Base-by-base conservation (phyloP, 768 basidiomycete species). In the Grammothele lineata region DNA sequence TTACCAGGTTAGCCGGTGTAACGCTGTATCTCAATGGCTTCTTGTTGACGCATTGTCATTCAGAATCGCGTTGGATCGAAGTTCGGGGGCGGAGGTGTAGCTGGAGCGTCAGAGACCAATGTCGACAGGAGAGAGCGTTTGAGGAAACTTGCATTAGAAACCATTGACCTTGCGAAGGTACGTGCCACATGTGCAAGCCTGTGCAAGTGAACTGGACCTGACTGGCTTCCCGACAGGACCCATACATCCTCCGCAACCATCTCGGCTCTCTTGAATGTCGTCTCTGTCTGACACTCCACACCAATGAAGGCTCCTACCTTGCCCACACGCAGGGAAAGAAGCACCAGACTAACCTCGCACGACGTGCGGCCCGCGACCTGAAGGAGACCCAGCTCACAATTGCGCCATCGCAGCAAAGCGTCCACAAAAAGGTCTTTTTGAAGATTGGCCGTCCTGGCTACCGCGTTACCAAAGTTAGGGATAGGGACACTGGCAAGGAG, bases 241-340 rank as follows among this genome's bases (percentile, higher is more conserved):
- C 95, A 7, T 98, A 97, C 66, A 97, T 99, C 63, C 81, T 99
- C 30, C 91, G 95, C 68, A 99, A 97, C 66, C 96, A 99, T 67
- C 79, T 99, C 48, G 96, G 96, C 34, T 97, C 94, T 8, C 81
- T 98, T 34, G 95, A 98, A 80, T 99, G 96, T 72, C 90, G 94
- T 59, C 79, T 99, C 23, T 98, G 96, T 66, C 71, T 99, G 38
- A 99, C 96, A 0, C 78, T 99, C 10, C 96, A 99, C 70, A 97
- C 95, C n/a, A 98, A 98, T 60, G 96, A 99, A 69, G 96, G 96
- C 17, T 96, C 94, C 12, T 97, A 98, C 65, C 86, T 99, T 39
- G 96, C 96, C 0, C 96, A 99, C 59, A 99, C 96, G 0, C 96
- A 98, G 71, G 96, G 96, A 18, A 99, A 98, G 73, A 99, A 98